Base-by-base conservation (phyloP, 441 rosid genomes). In the Capsella rubella region DNA sequence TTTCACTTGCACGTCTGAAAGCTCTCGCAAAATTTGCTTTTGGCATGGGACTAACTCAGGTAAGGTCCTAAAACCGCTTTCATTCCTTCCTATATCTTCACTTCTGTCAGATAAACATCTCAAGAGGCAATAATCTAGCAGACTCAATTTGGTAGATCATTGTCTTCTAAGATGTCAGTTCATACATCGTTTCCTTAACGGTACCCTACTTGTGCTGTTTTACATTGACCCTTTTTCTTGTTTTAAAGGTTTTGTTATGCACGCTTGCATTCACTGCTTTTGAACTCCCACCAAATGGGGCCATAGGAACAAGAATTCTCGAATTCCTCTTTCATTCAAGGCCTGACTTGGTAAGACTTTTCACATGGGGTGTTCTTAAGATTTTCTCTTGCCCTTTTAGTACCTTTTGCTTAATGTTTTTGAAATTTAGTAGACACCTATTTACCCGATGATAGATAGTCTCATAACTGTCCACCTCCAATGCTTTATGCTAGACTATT, bases 1-100 rank as follows among this genome's bases (percentile, higher is more conserved):
- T 95, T 67, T 95, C 99, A 46, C 88, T 95, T 83, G 98, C 95
- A 11, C 97, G 99, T 27, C 81, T 95, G 6, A 95, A 95, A 76
- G 97, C 99, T 82, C 97, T 95, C 13, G 97, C 99, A 51, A 95
- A 89, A 82, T 95, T 82, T 80, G 97, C 98, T 72, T 95, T 95
- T 77, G 99, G 99, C 82, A 83, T 95, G 95, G 99, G 99, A 72
- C 78, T 95, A 79, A 80, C 97, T 81, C 99, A 95, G 99, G 99
- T 95, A 76, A 72, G 79, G 66, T 68, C 16, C 64, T 69, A 6
- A 35, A 21, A 59, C 39, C 6, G 16, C 35, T 31, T 64, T 53
- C 21, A 5, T 64, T 49, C 25, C 53, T 34, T 66, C 28, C 29
- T 31, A 16, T n/a, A n/a, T n/a, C n/a, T 68, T n/a, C 61, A 47